Evolutionary conservation across 805 yeast species (phyloP).

Genomic region (Candida jianshihensis): DNA sequence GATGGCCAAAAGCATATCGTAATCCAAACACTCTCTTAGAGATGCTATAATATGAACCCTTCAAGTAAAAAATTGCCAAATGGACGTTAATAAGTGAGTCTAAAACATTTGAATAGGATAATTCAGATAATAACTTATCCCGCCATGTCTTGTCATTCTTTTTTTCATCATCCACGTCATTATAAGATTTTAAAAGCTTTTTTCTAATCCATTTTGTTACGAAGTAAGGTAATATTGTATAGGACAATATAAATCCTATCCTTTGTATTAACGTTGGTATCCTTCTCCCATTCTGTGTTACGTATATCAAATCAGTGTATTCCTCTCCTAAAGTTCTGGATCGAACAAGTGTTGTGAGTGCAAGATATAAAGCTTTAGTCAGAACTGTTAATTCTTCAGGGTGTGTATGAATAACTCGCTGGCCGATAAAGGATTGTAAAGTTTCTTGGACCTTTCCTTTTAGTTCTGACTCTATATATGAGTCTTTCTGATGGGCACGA

Average conservation of each 20-base stretch:
- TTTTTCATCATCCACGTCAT: conserved; percentile 14
- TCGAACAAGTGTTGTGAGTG: conserved; percentile 68
- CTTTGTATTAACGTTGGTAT: conserved; percentile 43
- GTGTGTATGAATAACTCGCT: conserved; percentile 56
- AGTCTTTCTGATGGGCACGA: conserved; percentile 86
- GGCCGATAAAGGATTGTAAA: conserved; percentile 44
- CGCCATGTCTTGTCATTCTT: conserved; percentile 6
- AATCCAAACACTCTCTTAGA: conserved; percentile 74
- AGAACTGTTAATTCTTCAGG: conserved; percentile 53
- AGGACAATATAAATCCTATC: conserved; percentile 51
- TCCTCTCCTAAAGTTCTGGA: conserved; percentile 90
- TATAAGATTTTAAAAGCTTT: conserved; percentile 5
- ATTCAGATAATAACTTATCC: conserved; percentile 10
- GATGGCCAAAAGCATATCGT: conserved; percentile 70
- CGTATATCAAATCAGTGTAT: conserved; percentile 76
- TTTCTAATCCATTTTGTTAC: conserved; percentile 25
- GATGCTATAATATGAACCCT: conserved; percentile 74
- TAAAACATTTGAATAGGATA: conserved; percentile 38
- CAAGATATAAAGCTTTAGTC: conserved; percentile 58
- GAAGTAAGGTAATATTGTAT: conserved; percentile 57
- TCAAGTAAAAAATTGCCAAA: conserved; percentile 74
- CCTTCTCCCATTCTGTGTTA: conserved; percentile 41
- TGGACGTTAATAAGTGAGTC: conserved; percentile 60
- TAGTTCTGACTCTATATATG: conserved; percentile 55
- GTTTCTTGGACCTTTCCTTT: conserved; percentile 50